phyloP scores from a whole-genome alignment of 495 filamentous ascomycete species.

The Aspergillus wentii region DNA sequence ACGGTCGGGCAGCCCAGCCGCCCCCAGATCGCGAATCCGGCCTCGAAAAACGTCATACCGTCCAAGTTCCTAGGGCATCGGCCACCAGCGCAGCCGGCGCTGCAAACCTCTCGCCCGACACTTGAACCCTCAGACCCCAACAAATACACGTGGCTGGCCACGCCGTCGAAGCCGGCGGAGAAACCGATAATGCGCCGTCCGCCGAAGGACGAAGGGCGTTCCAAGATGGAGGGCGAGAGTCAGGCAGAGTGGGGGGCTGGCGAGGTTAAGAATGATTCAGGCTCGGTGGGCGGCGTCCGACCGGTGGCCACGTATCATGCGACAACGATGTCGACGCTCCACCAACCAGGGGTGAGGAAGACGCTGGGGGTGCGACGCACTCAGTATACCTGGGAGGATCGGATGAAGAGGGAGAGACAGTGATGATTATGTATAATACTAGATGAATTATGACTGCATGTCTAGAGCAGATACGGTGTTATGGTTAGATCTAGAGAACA shows the following conservation, averaged over 20 bases:
- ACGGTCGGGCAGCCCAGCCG: too few species aligned
- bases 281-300: constrained; percentile 17
- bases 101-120: constrained; percentile 30
- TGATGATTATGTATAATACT: neutral
- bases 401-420: constrained; percentile 35
- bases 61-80: constrained; percentile 28
- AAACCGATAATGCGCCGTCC: constrained; percentile 16
- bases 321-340: constrained; percentile 45
- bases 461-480: neutral
- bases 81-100: constrained; percentile 31
- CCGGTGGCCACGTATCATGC: constrained; percentile 47
- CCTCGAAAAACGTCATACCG: constrained; percentile 12
- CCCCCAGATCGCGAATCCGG: constrained; percentile 5
- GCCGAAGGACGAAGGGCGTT: constrained; percentile 4
- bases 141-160: constrained; percentile 39
- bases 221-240: constrained; percentile 5
- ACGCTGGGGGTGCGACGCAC: constrained; percentile 56
- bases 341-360: constrained; percentile 28
- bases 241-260: constrained; percentile 7
- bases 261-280: constrained; percentile 21
- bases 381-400: constrained; percentile 44
- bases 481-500: too few species aligned
- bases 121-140: constrained; percentile 33
- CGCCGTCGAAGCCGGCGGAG: constrained; percentile 17
- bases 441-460: neutral